Base-by-base conservation (phyloP, 495 filamentous ascomycete species). In the Daldinia bambusicola region DNA sequence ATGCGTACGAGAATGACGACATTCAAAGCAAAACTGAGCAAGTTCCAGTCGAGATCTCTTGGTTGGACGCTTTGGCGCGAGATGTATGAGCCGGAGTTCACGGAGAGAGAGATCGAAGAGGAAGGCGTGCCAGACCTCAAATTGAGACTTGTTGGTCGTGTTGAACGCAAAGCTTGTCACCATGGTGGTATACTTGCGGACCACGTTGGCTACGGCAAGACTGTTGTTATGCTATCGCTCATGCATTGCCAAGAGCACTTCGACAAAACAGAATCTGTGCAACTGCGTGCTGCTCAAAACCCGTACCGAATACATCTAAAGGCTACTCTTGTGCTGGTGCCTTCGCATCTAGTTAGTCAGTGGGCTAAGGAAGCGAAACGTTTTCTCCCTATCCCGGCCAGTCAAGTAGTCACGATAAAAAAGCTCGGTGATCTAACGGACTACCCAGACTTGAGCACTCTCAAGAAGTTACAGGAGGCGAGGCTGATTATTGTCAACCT, bases 201-300 rank as follows among this genome's bases (percentile, higher is more conserved):
- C 67, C 84, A 92, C 57, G 89, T 93, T 45, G 91, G 91, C 9
- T 95, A 91, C 74, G 93, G 93, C 1, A 97, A 97, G 72, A 97
- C 93, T 0, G 87, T 91, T 3, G 84, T 88, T n/a, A 87, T 84
- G 1, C 82, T 96, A 8, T 91, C 84, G 0, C 77, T 95, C 18
- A 87, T 92, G 20, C 86, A 90, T 48, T 57, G 69, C 9, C 84
- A 86, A 59, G 66, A 78, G 20, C 22, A 75, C 0, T 69, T 74
- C 12, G 81, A 86, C 56, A 51, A 61, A 5, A 22, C 37, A 1
- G 12, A 51, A 12, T 71, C 67, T 4, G 37, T 53, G 1, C 6
- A 58, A 1, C 22, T 8, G n/a, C 58, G 58, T 14, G 41, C 6
- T 37, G 3, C 51, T 22, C 56, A 69, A 14, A 63, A 63, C 61